Percentiles rank a stretch among this genome's conserved stretches.
Evolutionary conservation across 768 basidiomycete species (phyloP).

Genomic region (Panus rudis): DNA sequence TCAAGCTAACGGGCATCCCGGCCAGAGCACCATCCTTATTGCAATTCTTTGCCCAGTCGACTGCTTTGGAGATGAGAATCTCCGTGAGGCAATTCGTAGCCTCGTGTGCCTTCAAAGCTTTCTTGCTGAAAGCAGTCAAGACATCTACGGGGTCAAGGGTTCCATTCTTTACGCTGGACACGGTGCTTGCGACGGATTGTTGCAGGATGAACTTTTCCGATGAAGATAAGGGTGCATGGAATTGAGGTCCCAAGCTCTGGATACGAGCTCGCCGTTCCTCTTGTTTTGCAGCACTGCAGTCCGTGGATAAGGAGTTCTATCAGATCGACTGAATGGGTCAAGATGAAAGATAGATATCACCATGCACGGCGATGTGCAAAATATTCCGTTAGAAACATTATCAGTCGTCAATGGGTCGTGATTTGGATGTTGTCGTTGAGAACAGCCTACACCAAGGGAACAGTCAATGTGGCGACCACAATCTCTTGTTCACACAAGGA

Average conservation of each 20-base stretch:
- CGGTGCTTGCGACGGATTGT: constrained; percentile 16
- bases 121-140: constrained; percentile 32
- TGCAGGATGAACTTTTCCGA: constrained; percentile 16
- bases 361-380: constrained; percentile 20
- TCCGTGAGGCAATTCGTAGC: constrained; percentile 44
- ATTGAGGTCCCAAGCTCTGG: constrained; percentile 14
- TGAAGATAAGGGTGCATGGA: constrained; percentile 13
- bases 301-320: neutral
- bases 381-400: constrained; percentile 12
- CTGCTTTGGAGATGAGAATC: constrained; percentile 18
- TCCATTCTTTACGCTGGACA: constrained; percentile 14
- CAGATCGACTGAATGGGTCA: neutral
- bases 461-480: too few species aligned
- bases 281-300: constrained; percentile 17
- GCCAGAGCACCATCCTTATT: constrained; percentile 28
- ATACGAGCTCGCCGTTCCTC: constrained; percentile 20
- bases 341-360: constrained; percentile 9
- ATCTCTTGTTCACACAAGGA: too few species aligned
- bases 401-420: neutral
- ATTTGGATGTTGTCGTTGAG: too few species aligned
- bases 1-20: constrained; percentile 44
- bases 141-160: constrained; percentile 11
- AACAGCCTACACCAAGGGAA: too few species aligned
- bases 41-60: constrained; percentile 18
- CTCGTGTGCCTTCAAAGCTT: constrained; percentile 31